Conservation (phyloP, 2,329 filamentous ascomycete genomes). For the Trichoderma sp. region DNA sequence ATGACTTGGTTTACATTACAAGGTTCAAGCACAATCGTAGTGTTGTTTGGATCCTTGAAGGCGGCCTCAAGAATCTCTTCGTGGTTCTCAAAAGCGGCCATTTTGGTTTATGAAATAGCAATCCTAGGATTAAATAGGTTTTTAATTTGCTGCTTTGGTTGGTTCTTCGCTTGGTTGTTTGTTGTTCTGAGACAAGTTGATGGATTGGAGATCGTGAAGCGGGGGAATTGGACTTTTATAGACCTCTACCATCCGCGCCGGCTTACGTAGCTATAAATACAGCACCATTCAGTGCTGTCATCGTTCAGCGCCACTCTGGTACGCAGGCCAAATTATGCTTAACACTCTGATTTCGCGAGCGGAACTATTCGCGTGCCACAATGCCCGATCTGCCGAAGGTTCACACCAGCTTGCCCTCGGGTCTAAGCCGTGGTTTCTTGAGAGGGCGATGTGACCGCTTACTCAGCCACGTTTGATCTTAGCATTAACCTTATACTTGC, state of each 20-base stretch:
- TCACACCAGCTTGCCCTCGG: background rate
- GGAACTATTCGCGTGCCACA: background rate
- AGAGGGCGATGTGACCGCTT: background rate
- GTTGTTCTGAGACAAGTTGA: background rate
- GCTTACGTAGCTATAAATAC: background rate
- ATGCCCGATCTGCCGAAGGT: background rate
- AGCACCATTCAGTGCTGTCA: background rate
- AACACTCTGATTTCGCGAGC: background rate
- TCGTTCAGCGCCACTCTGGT: background rate
- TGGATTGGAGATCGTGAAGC: background rate
- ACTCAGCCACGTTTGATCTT: background rate
- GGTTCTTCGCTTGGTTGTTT: background rate
- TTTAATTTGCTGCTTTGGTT: background rate
- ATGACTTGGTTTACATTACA: conserved; percentile 22
- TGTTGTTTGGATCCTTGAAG: conserved; percentile 19
- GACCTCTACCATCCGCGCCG: background rate
- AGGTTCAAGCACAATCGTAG: conserved; percentile 11
- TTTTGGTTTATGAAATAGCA: background rate
- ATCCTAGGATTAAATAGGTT: background rate
- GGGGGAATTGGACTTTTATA: background rate
- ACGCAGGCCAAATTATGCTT: background rate
- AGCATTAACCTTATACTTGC: background rate
- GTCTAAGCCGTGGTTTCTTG: background rate
- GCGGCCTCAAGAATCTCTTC: conserved; percentile 19
- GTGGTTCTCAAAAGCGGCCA: conserved; percentile 12